Percentiles rank a stretch among this genome's conserved stretches.
phyloP scores from a whole-genome alignment of 495 filamentous ascomycete species.

The Talaromyces borbonicus region DNA sequence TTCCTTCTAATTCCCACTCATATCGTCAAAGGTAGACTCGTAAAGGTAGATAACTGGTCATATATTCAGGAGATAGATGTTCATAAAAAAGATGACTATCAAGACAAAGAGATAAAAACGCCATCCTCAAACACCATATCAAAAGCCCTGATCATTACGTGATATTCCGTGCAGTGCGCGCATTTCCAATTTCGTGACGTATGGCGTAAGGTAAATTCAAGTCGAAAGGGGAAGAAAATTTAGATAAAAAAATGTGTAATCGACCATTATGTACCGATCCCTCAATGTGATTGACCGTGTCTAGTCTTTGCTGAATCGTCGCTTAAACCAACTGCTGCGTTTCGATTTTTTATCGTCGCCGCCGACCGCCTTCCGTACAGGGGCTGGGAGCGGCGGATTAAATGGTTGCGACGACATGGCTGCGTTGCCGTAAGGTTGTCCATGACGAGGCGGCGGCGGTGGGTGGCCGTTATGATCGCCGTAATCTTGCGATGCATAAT shows the following conservation, averaged over 20 bases:
- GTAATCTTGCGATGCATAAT: no score
- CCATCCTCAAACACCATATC: neutral
- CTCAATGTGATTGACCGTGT: no score
- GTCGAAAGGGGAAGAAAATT: neutral
- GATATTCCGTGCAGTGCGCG: slow-evolving; percentile 2
- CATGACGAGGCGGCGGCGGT: slow-evolving; percentile 18
- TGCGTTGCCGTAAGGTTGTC: neutral
- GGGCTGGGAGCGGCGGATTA: slow-evolving; percentile 16
- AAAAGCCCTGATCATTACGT: neutral
- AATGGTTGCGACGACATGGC: slow-evolving; percentile 1
- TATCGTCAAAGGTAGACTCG: no score
- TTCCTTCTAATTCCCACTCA: no score
- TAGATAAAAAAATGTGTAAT: neutral
- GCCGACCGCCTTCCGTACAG: neutral
- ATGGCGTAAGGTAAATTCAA: neutral
- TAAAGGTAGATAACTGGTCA: no score
- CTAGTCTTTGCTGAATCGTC: slow-evolving; percentile 61
- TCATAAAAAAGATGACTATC: neutral
- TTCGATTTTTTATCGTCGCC: slow-evolving; percentile 37
- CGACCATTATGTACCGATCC: no score
- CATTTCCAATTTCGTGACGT: neutral
- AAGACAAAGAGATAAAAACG: neutral
- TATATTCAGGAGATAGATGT: neutral
- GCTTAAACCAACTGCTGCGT: slow-evolving; percentile 81
- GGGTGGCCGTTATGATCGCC: slow-evolving; percentile 38